These are phyloP conservation scores for Ganoderma multipileum DNA, from an alignment of 1,284 basidiomycete species.

Conservation along the genomic window DNA sequence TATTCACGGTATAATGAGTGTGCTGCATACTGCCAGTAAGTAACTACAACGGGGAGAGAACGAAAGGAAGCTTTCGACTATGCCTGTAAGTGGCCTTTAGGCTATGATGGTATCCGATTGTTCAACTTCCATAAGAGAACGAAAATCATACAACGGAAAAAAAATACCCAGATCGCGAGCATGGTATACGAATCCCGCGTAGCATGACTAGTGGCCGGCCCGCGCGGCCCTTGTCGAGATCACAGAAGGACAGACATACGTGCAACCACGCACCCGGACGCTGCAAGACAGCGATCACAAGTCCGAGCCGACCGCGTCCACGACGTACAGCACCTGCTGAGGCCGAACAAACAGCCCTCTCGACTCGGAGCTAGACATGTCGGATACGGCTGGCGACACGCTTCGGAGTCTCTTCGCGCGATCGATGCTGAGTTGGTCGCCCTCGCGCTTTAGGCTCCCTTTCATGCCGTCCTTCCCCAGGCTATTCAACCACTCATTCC, in stretches of 20 bases:
- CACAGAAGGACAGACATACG: slow-evolving; percentile 11
- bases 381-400: slow-evolving; percentile 71
- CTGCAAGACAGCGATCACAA: slow-evolving; percentile 29
- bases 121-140: slow-evolving; percentile 21
- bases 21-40: not conserved
- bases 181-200: not conserved
- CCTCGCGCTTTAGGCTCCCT: slow-evolving; percentile 64
- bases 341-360: slow-evolving; percentile 81
- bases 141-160: slow-evolving; percentile 14
- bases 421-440: slow-evolving; percentile 66
- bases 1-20: slow-evolving; percentile 1
- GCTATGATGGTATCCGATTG: slow-evolving; percentile 15
- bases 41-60: not conserved
- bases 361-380: slow-evolving; percentile 65
- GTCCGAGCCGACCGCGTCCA: slow-evolving; percentile 68
- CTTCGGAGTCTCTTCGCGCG: slow-evolving; percentile 74
- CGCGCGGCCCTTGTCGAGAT: slow-evolving; percentile 5
- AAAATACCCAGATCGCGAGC: not conserved
- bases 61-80: not conserved
- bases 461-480: slow-evolving; percentile 36
- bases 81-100: slow-evolving; percentile 6
- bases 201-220: not conserved
- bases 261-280: not conserved
- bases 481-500: slow-evolving; percentile 47
- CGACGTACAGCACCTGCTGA: slow-evolving; percentile 82